Conservation (phyloP, 2,329 filamentous ascomycete species). For the Penicillium digitatum region DNA sequence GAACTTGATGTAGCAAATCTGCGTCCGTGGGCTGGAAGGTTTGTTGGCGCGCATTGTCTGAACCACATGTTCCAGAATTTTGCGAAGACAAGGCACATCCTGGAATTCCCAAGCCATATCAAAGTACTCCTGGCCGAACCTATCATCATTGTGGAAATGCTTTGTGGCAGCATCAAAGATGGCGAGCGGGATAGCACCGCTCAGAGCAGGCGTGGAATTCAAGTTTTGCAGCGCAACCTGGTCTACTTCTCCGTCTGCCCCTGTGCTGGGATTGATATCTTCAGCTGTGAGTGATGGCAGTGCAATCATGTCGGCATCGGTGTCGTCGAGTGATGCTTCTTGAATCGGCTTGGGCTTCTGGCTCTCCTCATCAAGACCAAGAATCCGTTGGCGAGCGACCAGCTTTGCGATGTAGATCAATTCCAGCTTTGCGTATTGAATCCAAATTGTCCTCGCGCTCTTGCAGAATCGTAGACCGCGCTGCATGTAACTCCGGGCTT, state of each 20-base stretch:
- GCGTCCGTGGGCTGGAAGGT: slow-evolving; percentile 59
- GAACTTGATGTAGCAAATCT: slow-evolving; percentile 67
- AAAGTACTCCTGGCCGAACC: slow-evolving; percentile 73
- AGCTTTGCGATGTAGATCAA: slow-evolving; percentile 88
- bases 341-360: slow-evolving; percentile 40
- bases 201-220: slow-evolving; percentile 71
- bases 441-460: slow-evolving; percentile 68
- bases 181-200: slow-evolving; percentile 87
- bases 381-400: slow-evolving; percentile 64
- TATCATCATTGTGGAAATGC: slow-evolving; percentile 65
- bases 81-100: slow-evolving; percentile 59
- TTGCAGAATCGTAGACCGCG: slow-evolving; percentile 87
- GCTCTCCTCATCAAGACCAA: slow-evolving; percentile 55
- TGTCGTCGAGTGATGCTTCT: slow-evolving; percentile 39
- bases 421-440: slow-evolving; percentile 86
- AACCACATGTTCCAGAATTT: slow-evolving; percentile 70
- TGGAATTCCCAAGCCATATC: slow-evolving; percentile 70
- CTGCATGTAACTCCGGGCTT: slow-evolving; percentile 80
- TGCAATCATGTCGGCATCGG: slow-evolving; percentile 55
- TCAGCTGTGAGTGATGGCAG: slow-evolving; percentile 59
- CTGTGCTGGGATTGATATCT: slow-evolving; percentile 55
- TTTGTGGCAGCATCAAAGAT: slow-evolving; percentile 84
- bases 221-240: slow-evolving; percentile 59
- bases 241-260: slow-evolving; percentile 53
- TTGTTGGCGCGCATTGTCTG: slow-evolving; percentile 56